Conservation (phyloP, 1,284 basidiomycete genomes). For the Uromyces viciae-fabae region DNA sequence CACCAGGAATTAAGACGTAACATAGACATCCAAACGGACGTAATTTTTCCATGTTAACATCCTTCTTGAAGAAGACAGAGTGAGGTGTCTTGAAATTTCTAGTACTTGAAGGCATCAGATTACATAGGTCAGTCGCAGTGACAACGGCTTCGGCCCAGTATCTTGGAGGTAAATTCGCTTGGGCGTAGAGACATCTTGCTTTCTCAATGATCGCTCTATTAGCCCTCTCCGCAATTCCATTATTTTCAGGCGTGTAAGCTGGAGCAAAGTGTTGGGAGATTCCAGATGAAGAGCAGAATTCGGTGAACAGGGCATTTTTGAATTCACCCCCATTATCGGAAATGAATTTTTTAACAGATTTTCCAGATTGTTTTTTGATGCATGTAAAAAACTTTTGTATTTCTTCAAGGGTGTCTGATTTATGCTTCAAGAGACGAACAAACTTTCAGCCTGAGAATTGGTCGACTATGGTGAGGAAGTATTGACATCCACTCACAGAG, state of each 20-base stretch:
- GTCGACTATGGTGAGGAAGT: conserved; percentile 4
- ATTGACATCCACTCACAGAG: neutral
- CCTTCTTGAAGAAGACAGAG: neutral
- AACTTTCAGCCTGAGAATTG: neutral
- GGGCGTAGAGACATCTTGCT: neutral
- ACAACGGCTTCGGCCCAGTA: neutral
- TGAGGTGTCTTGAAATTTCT: neutral
- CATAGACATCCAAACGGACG: neutral
- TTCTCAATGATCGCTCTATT: neutral
- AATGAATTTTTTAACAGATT: no score
- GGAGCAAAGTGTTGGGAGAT: neutral
- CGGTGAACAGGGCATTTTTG: neutral
- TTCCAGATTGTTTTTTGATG: no score
- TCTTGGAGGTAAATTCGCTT: neutral
- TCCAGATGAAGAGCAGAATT: neutral
- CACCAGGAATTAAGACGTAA: neutral
- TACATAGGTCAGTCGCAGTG: neutral
- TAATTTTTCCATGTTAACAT: neutral
- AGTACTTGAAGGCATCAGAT: neutral
- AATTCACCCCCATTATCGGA: no score
- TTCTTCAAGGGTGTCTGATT: neutral
- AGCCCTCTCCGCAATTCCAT: neutral
- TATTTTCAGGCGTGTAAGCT: no score
- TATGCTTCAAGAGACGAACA: neutral
- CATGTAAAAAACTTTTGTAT: neutral